Evolutionary conservation across 768 basidiomycete species (phyloP).

Genomic region (Serendipita vermifera): DNA sequence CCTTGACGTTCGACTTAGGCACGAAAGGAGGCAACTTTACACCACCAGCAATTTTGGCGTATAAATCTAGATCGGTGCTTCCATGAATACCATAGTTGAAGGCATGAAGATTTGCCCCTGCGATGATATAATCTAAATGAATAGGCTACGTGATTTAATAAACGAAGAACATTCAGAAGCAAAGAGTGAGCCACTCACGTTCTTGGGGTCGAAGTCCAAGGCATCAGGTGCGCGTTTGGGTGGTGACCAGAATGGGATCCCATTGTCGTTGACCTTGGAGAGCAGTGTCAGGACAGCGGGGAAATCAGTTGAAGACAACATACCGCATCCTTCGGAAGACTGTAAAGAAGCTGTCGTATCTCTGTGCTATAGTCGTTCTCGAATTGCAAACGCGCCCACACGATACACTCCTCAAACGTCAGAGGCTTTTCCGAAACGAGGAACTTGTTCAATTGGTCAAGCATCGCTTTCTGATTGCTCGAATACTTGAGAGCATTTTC

Average conservation of each 20-base stretch:
- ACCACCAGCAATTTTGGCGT: conserved; percentile 72
- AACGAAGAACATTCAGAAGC: conserved; percentile 1
- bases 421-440: conserved; percentile 87
- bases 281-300: not conserved
- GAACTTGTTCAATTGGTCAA: conserved; percentile 77
- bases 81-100: conserved; percentile 97
- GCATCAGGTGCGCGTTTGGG: conserved; percentile 95
- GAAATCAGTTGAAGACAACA: conserved; percentile 14
- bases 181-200: conserved; percentile 43
- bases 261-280: conserved; percentile 48
- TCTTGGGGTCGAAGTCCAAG: conserved; percentile 68
- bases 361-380: conserved; percentile 88
- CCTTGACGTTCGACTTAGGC: conserved; percentile 83
- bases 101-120: conserved; percentile 92
- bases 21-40: conserved; percentile 84
- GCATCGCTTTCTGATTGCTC: conserved; percentile 80
- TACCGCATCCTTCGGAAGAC: conserved; percentile 85
- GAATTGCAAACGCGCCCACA: conserved; percentile 92
- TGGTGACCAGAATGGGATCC: conserved; percentile 98
- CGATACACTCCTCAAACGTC: conserved; percentile 93
- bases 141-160: conserved; percentile 39
- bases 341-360: conserved; percentile 85
- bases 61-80: conserved; percentile 60
- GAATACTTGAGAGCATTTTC: conserved; percentile 84
- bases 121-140: conserved; percentile 79